These are phyloP conservation scores for Colletotrichum lentis DNA, from an alignment of 2,329 filamentous ascomycete species.

Conservation along the genomic window DNA sequence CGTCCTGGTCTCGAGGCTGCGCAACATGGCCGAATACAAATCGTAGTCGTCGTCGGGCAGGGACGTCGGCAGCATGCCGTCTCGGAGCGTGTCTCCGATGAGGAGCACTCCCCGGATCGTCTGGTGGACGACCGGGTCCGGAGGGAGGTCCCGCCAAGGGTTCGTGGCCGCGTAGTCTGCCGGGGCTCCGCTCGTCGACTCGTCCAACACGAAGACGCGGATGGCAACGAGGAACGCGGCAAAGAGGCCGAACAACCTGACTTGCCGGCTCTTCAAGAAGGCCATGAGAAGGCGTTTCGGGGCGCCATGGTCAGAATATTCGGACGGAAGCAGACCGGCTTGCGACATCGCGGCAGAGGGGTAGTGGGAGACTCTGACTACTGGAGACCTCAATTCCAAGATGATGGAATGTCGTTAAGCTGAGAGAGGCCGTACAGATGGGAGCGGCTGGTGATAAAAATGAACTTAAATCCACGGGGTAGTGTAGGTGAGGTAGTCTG, in stretches of 20 bases:
- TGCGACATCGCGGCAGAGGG: constrained; percentile 11
- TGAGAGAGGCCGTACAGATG: background rate
- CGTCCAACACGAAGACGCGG: constrained; percentile 12
- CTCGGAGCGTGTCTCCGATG: constrained; percentile 30
- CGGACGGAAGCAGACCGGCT: background rate
- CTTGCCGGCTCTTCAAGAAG: background rate
- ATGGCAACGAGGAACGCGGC: constrained; percentile 10
- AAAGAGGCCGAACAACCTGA: constrained; percentile 9
- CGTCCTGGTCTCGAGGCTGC: constrained; percentile 27
- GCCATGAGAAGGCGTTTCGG: background rate
- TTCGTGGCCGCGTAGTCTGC: constrained; percentile 25
- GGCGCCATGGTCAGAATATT: background rate
- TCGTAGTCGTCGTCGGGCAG: constrained; percentile 29
- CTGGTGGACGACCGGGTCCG: constrained; percentile 23
- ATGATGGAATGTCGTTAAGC: constrained; percentile 2
- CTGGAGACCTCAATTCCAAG: background rate
- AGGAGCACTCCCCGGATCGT: constrained; percentile 25
- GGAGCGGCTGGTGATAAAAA: constrained; percentile 6
- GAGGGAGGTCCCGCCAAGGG: constrained; percentile 35
- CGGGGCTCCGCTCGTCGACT: background rate
- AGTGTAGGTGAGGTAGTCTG: background rate
- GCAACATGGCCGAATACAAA: constrained; percentile 26
- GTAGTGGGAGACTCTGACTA: background rate
- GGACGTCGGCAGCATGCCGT: constrained; percentile 32
- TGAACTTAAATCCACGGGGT: constrained; percentile 9